Evolutionary conservation across 176 grass and related monocot genomes (phyloP), one percentile per base, ranked within the genome.

Genomic region (Oryza longistaminata): DNA sequence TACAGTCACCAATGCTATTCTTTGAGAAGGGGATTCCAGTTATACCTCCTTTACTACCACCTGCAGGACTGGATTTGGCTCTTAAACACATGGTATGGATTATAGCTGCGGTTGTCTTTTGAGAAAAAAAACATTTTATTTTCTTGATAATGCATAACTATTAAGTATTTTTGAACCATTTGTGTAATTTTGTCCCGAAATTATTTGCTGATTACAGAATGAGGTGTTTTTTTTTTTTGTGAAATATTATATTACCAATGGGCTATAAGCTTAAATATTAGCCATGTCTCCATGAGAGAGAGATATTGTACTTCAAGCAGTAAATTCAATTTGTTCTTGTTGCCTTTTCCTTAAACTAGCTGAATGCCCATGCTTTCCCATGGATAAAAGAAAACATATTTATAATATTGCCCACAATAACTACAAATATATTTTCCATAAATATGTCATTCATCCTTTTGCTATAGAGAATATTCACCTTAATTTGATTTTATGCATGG

Each of bases 1-100:
- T 85, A 79, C 44, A 85, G 34, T 98, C 87, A 33, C 96, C 96
- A 9, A 90, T 98, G 96, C 64, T 98, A 50, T 98, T 98, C 75
- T 95, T 93, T 85, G 88, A 95, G 80, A 95, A 95, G 34, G 93
- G 93, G 10, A 71, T 22, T 29, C 93, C 96, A 1, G 62, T 98
- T 52, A 82, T 87, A 71, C 93, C 95, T 87, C 93, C 89, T 82
- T 81, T 93, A 73, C 8, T 79, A 45, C 93, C 96, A 58, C 85
- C 85, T 70, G n/a, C 81, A 64, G 96, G 96, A 85, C 42, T 95
- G 42, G 93, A 93, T 87, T 85, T 92, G 74, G 85, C 91, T 88
- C 82, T 98, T 35, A 87, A 92, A 45, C 76, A 93, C 85, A 93
- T 98, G 93, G 96, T 98, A 88, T 80, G 76, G 73, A 42, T n/a